These are phyloP conservation scores for Mycena amicta DNA, from an alignment of 768 basidiomycete species.

Conservation along the genomic window DNA sequence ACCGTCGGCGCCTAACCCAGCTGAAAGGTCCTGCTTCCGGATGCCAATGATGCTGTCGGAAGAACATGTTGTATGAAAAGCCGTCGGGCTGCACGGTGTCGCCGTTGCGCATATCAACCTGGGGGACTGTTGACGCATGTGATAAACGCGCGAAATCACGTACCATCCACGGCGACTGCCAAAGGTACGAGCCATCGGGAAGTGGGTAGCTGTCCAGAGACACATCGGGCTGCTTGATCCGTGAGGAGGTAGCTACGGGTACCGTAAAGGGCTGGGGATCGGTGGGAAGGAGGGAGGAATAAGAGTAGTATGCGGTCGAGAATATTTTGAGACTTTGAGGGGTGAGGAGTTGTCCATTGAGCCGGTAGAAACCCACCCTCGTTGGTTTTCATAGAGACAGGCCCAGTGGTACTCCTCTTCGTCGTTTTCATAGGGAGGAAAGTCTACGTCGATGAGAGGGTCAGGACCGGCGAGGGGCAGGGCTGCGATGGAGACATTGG, in stretches of 20 bases:
- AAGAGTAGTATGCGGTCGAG: constrained; percentile 74
- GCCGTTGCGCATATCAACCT: constrained; percentile 81
- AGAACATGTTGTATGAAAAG: constrained; percentile 85
- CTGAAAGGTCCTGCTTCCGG: constrained; percentile 60
- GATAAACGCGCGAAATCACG: too few species aligned
- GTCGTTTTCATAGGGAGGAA: constrained; percentile 18
- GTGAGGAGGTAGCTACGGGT: constrained; percentile 44
- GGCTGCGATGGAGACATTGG: constrained; percentile 11
- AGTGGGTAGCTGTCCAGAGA: constrained; percentile 67
- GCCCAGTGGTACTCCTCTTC: constrained; percentile 74
- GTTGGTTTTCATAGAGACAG: constrained; percentile 78
- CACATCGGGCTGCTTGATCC: constrained; percentile 54
- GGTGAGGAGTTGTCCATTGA: not conserved
- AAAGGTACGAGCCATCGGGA: constrained; percentile 80
- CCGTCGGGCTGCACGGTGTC: constrained; percentile 82
- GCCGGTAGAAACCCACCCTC: constrained; percentile 54
- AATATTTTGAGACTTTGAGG: constrained; percentile 61
- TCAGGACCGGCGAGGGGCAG: constrained; percentile 13
- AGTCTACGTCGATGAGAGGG: constrained; percentile 16
- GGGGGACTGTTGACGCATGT: too few species aligned
- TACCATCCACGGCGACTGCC: constrained; percentile 88
- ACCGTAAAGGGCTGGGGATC: constrained; percentile 78
- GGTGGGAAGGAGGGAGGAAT: constrained; percentile 63
- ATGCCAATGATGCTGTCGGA: constrained; percentile 68
- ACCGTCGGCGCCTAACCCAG: constrained; percentile 78